Evolutionary conservation across 306 rosid genomes (phyloP).

Genomic region (Malus asiatica): DNA sequence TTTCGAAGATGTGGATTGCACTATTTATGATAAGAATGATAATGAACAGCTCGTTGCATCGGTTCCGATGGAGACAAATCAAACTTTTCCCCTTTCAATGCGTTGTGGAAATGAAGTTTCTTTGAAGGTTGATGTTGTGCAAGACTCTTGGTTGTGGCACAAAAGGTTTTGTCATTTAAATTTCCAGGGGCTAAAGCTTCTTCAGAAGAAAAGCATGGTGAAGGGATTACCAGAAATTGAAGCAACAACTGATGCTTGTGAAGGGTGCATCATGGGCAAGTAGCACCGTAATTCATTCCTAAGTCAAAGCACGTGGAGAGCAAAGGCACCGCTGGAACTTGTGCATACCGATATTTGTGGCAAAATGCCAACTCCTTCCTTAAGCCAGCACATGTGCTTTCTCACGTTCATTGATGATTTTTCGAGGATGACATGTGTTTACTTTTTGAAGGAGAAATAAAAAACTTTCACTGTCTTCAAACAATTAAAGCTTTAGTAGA

Average conservation of each 20-base stretch:
- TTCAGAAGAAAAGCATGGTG: no score
- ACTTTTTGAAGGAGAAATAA: not conserved
- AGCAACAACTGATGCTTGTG: no score
- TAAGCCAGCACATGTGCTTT: not conserved
- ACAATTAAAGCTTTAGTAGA: not conserved
- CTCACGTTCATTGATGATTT: not conserved
- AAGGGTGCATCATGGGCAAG: not conserved
- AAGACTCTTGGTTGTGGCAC: no score
- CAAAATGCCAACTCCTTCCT: not conserved
- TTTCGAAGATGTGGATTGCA: not conserved
- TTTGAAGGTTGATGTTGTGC: not conserved
- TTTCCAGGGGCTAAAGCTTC: no score
- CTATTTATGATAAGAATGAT: not conserved
- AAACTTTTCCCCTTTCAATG: not conserved
- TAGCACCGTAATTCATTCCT: not conserved
- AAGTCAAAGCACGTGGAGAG: not conserved
- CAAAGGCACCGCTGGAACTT: not conserved
- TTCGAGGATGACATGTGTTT: not conserved
- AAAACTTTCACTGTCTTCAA: not conserved
- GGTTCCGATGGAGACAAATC: not conserved
- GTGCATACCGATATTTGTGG: not conserved
- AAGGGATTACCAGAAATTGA: no score
- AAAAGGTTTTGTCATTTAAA: no score
- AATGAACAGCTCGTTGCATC: not conserved
- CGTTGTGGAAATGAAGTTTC: no score